Conservation (phyloP, 495 filamentous ascomycete genomes). For the Aspergillus egyptiacus region DNA sequence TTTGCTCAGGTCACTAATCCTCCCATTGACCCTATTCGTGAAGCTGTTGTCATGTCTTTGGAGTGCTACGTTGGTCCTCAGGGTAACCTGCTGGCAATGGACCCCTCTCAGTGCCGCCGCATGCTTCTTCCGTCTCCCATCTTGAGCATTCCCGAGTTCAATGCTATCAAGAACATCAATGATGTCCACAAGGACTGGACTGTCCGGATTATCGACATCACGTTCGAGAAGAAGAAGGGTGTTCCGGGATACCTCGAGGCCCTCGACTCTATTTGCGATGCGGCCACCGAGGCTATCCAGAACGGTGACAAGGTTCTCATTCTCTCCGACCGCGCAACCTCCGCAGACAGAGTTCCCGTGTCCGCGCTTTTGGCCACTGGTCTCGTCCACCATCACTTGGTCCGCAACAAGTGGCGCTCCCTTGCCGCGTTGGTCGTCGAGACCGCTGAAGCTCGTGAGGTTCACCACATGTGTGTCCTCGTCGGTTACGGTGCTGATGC, state of each 20-base stretch:
- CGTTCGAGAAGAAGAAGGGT: slow-evolving; percentile 85
- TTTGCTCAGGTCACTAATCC: slow-evolving; percentile 99
- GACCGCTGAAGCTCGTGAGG: slow-evolving; percentile 94
- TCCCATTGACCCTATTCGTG: slow-evolving; percentile 96
- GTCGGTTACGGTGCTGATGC: slow-evolving; percentile 95
- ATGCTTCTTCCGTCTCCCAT: slow-evolving; percentile 86
- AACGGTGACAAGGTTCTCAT: slow-evolving; percentile 82
- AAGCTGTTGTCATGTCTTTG: slow-evolving; percentile 98
- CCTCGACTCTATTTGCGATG: slow-evolving; percentile 83
- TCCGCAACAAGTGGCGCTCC: slow-evolving; percentile 93
- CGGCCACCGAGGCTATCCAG: slow-evolving; percentile 78
- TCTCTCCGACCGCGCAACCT: slow-evolving; percentile 85
- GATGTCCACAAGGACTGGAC: slow-evolving; percentile 75
- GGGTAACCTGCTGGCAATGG: slow-evolving; percentile 95
- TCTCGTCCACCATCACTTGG: slow-evolving; percentile 95
- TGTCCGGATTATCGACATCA: slow-evolving; percentile 92
- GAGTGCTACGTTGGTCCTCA: slow-evolving; percentile 98
- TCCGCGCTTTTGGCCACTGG: slow-evolving; percentile 87
- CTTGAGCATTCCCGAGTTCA: slow-evolving; percentile 88
- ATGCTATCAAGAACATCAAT: slow-evolving; percentile 75
- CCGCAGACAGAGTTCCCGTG: slow-evolving; percentile 75
- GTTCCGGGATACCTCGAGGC: slow-evolving; percentile 81
- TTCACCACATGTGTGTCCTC: slow-evolving; percentile 98
- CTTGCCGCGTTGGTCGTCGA: slow-evolving; percentile 85
- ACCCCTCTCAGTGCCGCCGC: slow-evolving; percentile 79